Evolutionary conservation across 2,329 filamentous ascomycete species (phyloP).

Genomic region (Phoma sp.): DNA sequence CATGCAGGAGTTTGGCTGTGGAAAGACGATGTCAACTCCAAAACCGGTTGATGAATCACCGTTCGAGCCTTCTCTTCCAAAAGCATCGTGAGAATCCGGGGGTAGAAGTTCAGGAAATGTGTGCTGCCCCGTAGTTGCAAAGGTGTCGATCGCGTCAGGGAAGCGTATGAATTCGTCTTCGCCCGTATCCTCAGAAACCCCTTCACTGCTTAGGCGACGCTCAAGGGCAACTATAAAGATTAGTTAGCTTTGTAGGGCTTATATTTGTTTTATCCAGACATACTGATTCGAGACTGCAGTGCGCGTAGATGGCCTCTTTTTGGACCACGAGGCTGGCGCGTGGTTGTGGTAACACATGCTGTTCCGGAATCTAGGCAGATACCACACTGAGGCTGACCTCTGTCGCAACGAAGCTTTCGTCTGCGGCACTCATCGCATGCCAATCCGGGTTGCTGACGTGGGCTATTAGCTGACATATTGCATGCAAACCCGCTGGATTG

Average conservation of each 20-base stretch:
- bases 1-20: neutral
- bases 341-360: conserved; percentile 8
- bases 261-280: neutral
- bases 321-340: conserved; percentile 6
- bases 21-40: neutral
- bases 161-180: neutral
- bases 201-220: neutral
- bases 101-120: neutral
- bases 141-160: neutral
- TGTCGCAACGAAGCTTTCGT: conserved; percentile 6
- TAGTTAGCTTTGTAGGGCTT: neutral
- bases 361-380: conserved; percentile 6
- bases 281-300: conserved; percentile 10
- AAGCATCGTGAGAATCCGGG: neutral
- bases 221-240: conserved; percentile 2
- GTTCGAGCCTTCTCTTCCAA: neutral
- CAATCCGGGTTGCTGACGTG: conserved; percentile 6
- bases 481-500: no score
- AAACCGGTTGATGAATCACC: conserved; percentile 1
- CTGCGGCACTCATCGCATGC: conserved; percentile 11
- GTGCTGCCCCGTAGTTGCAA: neutral
- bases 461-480: neutral
- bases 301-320: conserved; percentile 6
- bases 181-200: neutral
- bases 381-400: conserved; percentile 9